Percentiles rank a stretch among this genome's conserved stretches.
These are phyloP conservation scores for Helotiales sp. DNA, from an alignment of 2,329 filamentous ascomycete genomes.

Conservation along the genomic window DNA sequence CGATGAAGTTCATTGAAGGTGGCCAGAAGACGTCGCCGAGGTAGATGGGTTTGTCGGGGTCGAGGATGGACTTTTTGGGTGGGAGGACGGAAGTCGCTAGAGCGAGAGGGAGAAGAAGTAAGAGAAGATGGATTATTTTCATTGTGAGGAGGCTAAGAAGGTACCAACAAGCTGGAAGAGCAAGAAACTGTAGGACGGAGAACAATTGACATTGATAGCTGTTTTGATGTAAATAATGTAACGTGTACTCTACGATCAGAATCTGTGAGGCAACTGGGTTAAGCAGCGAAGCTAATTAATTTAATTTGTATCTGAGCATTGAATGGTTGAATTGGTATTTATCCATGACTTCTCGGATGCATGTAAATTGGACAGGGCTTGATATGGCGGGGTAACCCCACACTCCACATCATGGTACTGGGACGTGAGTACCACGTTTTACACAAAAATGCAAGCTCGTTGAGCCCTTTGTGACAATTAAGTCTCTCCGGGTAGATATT, in stretches of 20 bases:
- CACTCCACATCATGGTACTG: neutral
- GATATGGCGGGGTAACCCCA: neutral
- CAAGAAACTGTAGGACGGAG: neutral
- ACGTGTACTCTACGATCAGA: slow-evolving; percentile 20
- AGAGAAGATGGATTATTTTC: slow-evolving; percentile 12
- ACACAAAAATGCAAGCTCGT: neutral
- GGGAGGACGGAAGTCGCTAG: slow-evolving; percentile 1
- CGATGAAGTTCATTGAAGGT: slow-evolving; percentile 30
- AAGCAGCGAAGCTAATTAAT: slow-evolving; percentile 12
- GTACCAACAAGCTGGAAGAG: no score
- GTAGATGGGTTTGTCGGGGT: slow-evolving; percentile 28
- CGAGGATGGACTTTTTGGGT: slow-evolving; percentile 7
- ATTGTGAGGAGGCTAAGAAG: no score
- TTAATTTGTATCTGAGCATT: neutral
- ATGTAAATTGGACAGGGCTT: neutral
- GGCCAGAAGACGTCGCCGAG: slow-evolving; percentile 32
- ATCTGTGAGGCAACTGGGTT: neutral
- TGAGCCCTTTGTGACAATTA: no score
- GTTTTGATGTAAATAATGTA: slow-evolving; percentile 6
- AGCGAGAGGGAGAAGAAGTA: slow-evolving; percentile 8
- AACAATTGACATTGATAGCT: slow-evolving; percentile 5
- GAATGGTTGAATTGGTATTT: slow-evolving; percentile 13
- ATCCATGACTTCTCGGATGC: slow-evolving; percentile 8
- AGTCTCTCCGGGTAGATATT: no score
- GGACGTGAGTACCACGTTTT: neutral